Evolutionary conservation across 2,329 filamentous ascomycete genomes (phyloP), one percentile per base, ranked within the genome.

Genomic region (Colletotrichum gigasporum): DNA sequence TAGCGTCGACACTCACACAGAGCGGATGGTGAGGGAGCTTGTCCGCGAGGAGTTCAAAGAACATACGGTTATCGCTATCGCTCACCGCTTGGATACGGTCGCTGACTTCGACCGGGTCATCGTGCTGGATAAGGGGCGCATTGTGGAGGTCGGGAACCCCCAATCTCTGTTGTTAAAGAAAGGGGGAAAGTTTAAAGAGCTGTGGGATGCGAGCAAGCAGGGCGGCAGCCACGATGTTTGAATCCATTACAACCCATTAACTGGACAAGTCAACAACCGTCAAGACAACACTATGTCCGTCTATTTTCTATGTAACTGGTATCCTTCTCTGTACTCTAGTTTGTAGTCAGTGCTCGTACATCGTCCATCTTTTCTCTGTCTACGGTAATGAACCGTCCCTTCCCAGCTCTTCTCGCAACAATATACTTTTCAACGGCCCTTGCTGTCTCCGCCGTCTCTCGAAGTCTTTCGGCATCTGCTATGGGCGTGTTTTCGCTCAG

Each of bases 1-100:
- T 51, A 78, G 76, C 16, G 67, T 79, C 20, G 78, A 79, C 58
- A 62, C 64, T 8, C 72, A 73, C 37, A 77, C 75, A 0, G 75
- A 77, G 53, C 68, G 71, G 26, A 68, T 67, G 12, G 74, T 79
- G 51, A 75, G 74, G 57, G 63, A 70, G 9, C 65, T 78, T 2
- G 71, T 79, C 26, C 50, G 62, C 10, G 62, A 58, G 3, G 71
- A 76, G 45, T 74, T 79, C 54, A 70, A 67, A 9, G 60, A 73
- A 0, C 84, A 86, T 67, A 91, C 88, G 0, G 82, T 91, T 34
- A 73, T 82, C 26, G 74, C 76, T 9, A 74, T 81, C n/a, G 77
- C 75, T 2, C 80, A 82, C 60, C 73, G 75, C 2, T 64, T 82
- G 1, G 71, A 74, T 4, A 85, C 83, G 0, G 80, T 87, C 28